These are phyloP conservation scores for Penicillium glabrum DNA, from an alignment of 2,329 filamentous ascomycete species.

Conservation along the genomic window DNA sequence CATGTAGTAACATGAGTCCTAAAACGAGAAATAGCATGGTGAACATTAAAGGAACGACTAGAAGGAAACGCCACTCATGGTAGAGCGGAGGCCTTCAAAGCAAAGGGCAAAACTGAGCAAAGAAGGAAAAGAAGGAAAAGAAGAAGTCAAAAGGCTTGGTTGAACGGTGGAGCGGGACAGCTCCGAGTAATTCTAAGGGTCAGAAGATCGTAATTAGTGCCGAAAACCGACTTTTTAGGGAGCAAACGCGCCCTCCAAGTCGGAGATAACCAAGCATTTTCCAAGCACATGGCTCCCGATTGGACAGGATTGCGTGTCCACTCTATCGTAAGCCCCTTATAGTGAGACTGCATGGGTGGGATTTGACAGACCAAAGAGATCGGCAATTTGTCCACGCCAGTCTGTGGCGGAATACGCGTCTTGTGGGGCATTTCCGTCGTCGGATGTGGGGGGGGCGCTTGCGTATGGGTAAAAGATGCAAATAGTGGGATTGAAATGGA, in stretches of 20 bases:
- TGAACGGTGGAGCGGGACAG: neutral
- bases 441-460: neutral
- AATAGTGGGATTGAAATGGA: neutral
- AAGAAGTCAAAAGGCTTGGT: neutral
- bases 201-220: neutral
- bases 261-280: neutral
- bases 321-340: neutral
- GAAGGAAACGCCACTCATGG: neutral
- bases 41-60: neutral
- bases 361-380: neutral
- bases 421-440: neutral
- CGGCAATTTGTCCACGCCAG: neutral
- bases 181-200: neutral
- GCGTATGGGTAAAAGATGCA: neutral
- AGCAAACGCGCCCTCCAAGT: neutral
- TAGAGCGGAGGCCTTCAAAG: neutral
- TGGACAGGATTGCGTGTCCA: conserved; percentile 1
- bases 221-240: neutral
- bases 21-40: conserved; percentile 4
- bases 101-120: neutral
- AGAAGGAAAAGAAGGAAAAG: neutral
- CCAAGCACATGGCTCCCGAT: neutral
- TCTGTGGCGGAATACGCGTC: neutral
- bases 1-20: conserved; percentile 4
- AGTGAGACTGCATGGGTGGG: neutral